Evolutionary conservation across 805 yeast genomes (phyloP), one percentile per base, ranked within the genome.

Genomic region (Tetrapisispora iriomotensis): DNA sequence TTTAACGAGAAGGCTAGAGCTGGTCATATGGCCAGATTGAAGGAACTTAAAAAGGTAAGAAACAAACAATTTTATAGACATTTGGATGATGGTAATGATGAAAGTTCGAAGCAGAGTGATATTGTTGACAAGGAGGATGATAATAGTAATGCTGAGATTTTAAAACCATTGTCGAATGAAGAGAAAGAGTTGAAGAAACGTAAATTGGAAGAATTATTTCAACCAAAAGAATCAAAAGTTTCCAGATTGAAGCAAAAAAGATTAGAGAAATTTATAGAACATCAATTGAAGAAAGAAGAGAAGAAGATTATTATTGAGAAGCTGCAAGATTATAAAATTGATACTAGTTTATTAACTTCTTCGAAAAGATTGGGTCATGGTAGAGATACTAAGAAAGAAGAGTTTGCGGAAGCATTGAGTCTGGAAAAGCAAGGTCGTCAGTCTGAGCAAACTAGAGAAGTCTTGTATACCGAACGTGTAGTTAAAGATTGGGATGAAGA

Each of bases 181-280:
- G 94, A 85, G 49, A 76, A 72, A 48, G 70, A 61, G 23, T 73
- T 71, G 32, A 71, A 82, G 45, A 84, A 83, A 56, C 63, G 90
- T 37, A 74, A 73, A 45, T 54, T 88, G 34, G 75, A 78, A 43
- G 71, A 75, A 21, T 60, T 77, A 7, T 66, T 82, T 40, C 60
- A 69, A 21, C 79, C 84, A 32, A 66, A 72, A 39, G 90, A 84
- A 43, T 54, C 78, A 12, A 86, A 86, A 53, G 60, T 83, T 27
- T 77, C 88, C 0, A 66, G 76, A 36, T 72, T 80, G 36, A 82
- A 90, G 66, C 74, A 70, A 68, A 73, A 76, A 82, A 64, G 97
- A 42, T 64, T 90, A 32, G 96, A 90, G 45, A 90, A 90, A 60
- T 90, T 86, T 60, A 86, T 90, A 28, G 94, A 87, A 42, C 94